Evolutionary conservation across 306 rosid species (phyloP), one percentile per base, ranked within the genome.

Genomic region (Pyrus betulifolia): DNA sequence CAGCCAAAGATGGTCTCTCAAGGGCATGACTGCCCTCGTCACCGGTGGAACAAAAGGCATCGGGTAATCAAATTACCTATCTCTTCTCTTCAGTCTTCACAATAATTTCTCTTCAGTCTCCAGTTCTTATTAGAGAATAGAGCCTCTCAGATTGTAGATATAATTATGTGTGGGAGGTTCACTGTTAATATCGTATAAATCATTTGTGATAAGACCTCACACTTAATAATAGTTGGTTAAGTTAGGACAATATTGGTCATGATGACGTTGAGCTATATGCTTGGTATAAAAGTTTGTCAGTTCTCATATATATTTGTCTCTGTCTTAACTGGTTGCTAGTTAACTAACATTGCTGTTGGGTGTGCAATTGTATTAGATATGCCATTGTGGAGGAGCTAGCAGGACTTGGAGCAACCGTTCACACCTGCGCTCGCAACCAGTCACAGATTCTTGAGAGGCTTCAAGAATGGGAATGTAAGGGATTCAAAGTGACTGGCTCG

Each of bases 1-100:
- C 28, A 49, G 22, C 62, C 75, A 68, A 51, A 79, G 87, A 79
- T 88, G 91, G 87, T 85, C 89, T 30, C 89, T 88, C 8, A 71
- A 85, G 55, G 89, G 91, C 4, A 76, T 70, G 86, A 87, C 87
- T 4, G 87, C 89, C 59, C 87, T 87, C 17, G 86, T 87, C 14
- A 83, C 89, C 2, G 89, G 89, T 21, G 89, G 91, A 67, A 83
- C 84, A 23, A 80, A 75, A 63, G 91, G 91, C 72, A 85, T 85
- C 21, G 91, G 77, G 76, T 73, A 17, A 17, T 15, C 18, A 51
- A 51, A 18, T 51, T 58, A 0, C 27, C 45, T 21, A 15, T 21
- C 14, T 6, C 21, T 57, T 7, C 11, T 28, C 38, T 60, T 59
- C 42, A 49, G 17, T 46, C 1, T 22, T 71, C 51, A 2, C 5